A percentile compares a stretch with the other conserved stretches of the same genome.
Conservation (phyloP, 192 early-diverging fungal genomes). For the Umbelopsis isabellina region DNA sequence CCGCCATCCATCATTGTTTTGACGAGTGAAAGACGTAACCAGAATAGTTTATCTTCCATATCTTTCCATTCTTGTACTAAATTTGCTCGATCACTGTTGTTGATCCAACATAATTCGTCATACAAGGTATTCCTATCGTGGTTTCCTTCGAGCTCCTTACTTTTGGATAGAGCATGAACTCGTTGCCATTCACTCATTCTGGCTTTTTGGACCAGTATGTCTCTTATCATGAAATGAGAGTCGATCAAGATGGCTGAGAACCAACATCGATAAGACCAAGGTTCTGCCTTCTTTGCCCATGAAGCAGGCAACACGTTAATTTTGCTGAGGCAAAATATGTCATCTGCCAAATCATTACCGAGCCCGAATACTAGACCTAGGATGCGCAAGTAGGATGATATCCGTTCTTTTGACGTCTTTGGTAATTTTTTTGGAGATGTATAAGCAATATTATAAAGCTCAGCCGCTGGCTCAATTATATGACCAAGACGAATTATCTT, state of each 20-base stretch:
- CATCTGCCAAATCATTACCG: conserved; percentile 74
- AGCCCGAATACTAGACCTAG: conserved; percentile 47
- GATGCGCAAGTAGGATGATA: conserved; percentile 22
- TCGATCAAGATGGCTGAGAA: conserved; percentile 72
- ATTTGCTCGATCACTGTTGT: conserved; percentile 30
- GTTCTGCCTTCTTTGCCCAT: conserved; percentile 57
- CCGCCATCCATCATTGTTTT: conserved; percentile 73
- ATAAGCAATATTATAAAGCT: conserved; percentile 46
- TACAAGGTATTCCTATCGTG: background rate
- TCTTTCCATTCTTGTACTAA: conserved; percentile 26
- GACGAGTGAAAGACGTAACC: conserved; percentile 58
- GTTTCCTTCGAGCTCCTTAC: too few species aligned
- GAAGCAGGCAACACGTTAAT: conserved; percentile 62
- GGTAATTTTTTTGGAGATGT: conserved; percentile 12
- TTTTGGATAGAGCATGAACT: too few species aligned
- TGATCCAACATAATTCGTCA: background rate
- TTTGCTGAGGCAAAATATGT: conserved; percentile 73
- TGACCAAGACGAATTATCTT: conserved; percentile 77
- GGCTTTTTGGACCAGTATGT: background rate
- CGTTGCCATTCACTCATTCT: conserved; percentile 18
- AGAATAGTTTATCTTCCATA: conserved; percentile 51
- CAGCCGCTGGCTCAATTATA: conserved; percentile 65
- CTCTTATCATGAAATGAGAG: conserved; percentile 34
- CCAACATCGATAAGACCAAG: conserved; percentile 70
- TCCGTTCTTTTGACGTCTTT: background rate